Evolutionary conservation across 306 rosid species (phyloP), one percentile per base, ranked within the genome.

Genomic region (Dryas octopetala): DNA sequence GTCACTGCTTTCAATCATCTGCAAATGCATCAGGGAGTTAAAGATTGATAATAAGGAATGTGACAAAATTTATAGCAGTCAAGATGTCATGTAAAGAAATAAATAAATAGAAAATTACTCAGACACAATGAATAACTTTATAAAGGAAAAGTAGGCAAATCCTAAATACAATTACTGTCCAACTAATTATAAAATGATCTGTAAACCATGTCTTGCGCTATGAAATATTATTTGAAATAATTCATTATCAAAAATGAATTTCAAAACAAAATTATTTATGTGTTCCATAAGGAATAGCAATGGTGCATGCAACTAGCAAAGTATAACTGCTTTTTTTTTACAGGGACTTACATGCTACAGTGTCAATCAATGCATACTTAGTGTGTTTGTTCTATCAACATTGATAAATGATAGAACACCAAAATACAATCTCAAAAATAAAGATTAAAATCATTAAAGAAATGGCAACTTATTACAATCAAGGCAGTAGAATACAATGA

Each of bases 1-100:
- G 68, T 86, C 94, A 80, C 99, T 92, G 82, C 99, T 96, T 87
- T 96, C 99, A 79, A 96, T 79, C 99, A 96, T 96, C 98, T 96
- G 97, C 83, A 89, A 76, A 78, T 75, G 85, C 64, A 80, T 75
- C 44, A 57, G 62, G 71, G 61, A 71, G 55, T 71, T 48, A 79
- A 66, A 23, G 51, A 78, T 5, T 66, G 13, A 63, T 11, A 45
- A 58, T 47, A 14, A 76, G 40, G 7, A 72, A 67, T 14, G 47
- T 67, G 17, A 19, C 65, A 74, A 70, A 64, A 38, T 12, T 38
- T 26, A 68, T 6, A 23, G 73, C 15, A 50, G 26, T 50, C 49
- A 51, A 68, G 15, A 78, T 32, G 74, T 12, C 64, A 6, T 23
- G 77, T 43, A 38, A 53, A 72, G 55, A 48, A 13, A 47, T 55